A percentile compares a stretch with the other conserved stretches of the same genome.
Conservation (phyloP, 345 rosid genomes). For the Cardamine chenopodiifolia region DNA sequence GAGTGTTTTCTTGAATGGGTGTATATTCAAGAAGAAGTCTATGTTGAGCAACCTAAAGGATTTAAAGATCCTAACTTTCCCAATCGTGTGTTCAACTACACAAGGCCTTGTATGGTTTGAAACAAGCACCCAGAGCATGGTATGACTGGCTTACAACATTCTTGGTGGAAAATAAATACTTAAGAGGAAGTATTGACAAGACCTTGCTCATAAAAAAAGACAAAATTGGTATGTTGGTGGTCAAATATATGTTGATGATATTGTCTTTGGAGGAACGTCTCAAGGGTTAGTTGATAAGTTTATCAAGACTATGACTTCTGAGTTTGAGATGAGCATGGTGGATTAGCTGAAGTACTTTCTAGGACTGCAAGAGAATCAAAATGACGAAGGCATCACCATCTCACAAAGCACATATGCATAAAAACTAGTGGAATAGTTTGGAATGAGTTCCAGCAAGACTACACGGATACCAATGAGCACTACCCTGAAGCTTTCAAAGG, state of each 20-base stretch:
- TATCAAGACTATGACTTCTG: background rate
- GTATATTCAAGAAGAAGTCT: background rate
- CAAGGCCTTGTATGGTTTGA: background rate
- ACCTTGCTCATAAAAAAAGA: too few relatives aligned
- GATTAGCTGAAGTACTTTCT: background rate
- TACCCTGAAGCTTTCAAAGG: too few relatives aligned
- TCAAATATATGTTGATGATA: background rate
- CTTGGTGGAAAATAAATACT: background rate
- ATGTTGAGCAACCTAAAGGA: background rate
- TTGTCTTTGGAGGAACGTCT: background rate
- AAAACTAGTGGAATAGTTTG: background rate
- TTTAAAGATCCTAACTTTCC: background rate
- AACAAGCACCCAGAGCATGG: background rate
- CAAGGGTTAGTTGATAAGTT: background rate
- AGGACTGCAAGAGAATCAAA: background rate
- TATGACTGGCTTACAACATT: background rate
- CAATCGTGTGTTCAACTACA: background rate
- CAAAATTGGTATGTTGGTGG: rapidly evolving
- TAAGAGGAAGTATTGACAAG: background rate
- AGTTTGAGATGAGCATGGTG: background rate
- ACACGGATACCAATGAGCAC: too few relatives aligned
- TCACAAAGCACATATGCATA: background rate
- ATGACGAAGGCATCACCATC: background rate
- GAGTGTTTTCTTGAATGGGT: background rate
- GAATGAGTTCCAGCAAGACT: background rate